phyloP scores from a whole-genome alignment of 345 rosid species.

The Pelargonium nanum region DNA sequence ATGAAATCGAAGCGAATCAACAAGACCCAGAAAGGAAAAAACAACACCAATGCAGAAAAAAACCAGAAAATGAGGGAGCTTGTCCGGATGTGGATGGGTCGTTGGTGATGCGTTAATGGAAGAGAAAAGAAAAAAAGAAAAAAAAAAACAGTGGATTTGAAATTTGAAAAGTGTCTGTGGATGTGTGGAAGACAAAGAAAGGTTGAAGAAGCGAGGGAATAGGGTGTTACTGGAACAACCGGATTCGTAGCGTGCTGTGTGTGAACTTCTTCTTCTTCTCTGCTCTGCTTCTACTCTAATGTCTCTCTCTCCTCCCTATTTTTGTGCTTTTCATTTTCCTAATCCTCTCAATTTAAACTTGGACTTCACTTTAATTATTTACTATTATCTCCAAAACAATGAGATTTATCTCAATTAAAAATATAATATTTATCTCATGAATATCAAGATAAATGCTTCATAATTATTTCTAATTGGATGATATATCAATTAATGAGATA shows the following conservation, averaged over 20 bases:
- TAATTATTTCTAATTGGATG: too few relatives aligned
- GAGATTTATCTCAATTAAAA: too few relatives aligned
- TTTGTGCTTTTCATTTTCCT: not conserved
- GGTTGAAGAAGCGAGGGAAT: constrained; percentile 24
- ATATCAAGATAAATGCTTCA: too few relatives aligned
- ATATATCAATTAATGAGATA: too few relatives aligned
- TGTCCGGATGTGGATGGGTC: not conserved
- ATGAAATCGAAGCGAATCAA: not conserved
- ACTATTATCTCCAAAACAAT: too few relatives aligned
- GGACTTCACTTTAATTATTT: too few relatives aligned
- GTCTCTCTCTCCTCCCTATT: not conserved
- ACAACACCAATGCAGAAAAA: not conserved
- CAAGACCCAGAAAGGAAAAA: not conserved
- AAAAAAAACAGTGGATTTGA: not conserved
- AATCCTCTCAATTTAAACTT: not conserved
- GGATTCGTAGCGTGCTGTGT: not conserved
- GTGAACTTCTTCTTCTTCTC: not conserved
- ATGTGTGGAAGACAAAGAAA: not conserved
- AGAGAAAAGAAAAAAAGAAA: too few relatives aligned
- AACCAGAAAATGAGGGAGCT: not conserved
- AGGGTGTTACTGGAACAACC: constrained; percentile 12
- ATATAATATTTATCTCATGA: too few relatives aligned
- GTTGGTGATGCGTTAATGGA: not conserved
- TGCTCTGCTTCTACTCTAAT: not conserved
- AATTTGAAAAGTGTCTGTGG: not conserved